phyloP scores from a whole-genome alignment of 2,329 filamentous ascomycete species.

The Aspergillus vadensis region DNA sequence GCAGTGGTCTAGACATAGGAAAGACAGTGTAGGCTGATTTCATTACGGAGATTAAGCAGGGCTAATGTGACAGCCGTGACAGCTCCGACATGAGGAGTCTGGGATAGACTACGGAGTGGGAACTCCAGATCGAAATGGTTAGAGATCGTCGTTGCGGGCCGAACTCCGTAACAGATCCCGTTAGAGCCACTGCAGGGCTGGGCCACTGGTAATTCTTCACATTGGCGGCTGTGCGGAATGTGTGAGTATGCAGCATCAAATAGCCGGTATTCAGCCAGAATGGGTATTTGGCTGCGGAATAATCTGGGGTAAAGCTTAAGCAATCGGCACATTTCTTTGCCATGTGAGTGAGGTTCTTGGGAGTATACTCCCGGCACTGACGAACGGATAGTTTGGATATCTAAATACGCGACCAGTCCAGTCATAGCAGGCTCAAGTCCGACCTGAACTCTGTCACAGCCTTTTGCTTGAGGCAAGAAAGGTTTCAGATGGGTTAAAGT shows the following conservation, averaged over 20 bases:
- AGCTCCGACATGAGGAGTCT: not conserved
- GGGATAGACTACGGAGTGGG: not conserved
- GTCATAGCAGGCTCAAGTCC: too few relatives aligned
- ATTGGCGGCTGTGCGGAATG: not conserved
- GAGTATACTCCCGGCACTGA: not conserved
- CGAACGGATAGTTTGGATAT: not conserved
- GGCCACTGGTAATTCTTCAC: not conserved
- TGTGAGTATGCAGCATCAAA: not conserved
- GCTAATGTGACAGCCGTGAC: not conserved
- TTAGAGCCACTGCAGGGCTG: conserved; percentile 1
- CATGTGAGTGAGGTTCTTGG: not conserved
- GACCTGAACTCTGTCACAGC: too few relatives aligned
- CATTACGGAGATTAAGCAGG: not conserved
- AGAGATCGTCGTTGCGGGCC: conserved; percentile 4
- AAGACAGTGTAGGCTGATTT: not conserved
- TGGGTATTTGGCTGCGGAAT: not conserved
- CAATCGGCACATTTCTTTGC: not conserved
- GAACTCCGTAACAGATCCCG: conserved; percentile 5
- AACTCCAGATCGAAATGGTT: not conserved
- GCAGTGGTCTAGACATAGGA: not conserved
- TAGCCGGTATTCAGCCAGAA: conserved; percentile 3
- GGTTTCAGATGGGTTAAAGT: too few relatives aligned
- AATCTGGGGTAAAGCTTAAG: not conserved
- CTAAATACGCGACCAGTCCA: not conserved
- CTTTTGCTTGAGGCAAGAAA: too few relatives aligned